Conservation (phyloP, 2,329 filamentous ascomycete genomes). For the Aspergillus udagawae region DNA sequence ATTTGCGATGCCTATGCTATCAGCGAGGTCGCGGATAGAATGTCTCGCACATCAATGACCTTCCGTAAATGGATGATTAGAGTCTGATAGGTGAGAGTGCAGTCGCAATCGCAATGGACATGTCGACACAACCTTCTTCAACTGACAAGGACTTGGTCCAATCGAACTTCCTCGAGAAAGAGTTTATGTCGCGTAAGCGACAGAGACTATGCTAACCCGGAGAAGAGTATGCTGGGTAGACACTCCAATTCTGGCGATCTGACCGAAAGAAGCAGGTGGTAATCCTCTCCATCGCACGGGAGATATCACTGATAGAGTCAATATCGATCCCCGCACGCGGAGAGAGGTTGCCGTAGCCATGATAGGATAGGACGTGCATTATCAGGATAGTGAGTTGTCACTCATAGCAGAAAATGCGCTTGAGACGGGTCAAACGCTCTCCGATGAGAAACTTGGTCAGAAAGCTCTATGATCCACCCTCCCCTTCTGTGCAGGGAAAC, state of each 20-base stretch:
- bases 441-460: neutral
- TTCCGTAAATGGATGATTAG: neutral
- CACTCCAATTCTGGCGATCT: neutral
- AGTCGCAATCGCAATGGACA: neutral
- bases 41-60: neutral
- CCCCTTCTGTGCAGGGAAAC: no score
- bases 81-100: neutral
- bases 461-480: neutral
- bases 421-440: neutral
- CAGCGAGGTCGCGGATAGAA: neutral
- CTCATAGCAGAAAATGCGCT: neutral
- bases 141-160: neutral
- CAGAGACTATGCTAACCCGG: neutral
- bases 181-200: neutral
- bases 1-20: neutral
- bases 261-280: neutral
- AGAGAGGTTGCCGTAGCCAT: neutral
- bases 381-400: neutral
- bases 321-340: neutral
- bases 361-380: neutral
- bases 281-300: neutral
- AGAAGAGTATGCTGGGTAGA: neutral
- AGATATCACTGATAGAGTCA: neutral
- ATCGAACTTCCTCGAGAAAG: neutral
- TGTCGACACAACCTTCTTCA: neutral